Base-by-base conservation (phyloP, 2,329 filamentous ascomycete species). In the Cladosporium phlei region DNA sequence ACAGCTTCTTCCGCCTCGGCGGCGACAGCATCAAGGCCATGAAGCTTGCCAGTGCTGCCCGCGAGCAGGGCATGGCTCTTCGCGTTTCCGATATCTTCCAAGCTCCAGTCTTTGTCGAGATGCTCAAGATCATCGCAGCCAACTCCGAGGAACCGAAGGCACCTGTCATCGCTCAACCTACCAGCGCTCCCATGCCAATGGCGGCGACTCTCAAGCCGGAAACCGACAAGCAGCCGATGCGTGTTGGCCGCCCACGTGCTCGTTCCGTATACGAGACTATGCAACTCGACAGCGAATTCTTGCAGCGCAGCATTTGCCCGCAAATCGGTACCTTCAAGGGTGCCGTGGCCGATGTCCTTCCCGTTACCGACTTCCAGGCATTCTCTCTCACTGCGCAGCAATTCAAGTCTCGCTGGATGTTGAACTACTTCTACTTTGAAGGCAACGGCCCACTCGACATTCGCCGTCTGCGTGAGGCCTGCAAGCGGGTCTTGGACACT, bases 1-100 rank as follows among this genome's bases (percentile, higher is more conserved):
- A 65, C 43, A 67, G 62, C 48, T 73, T 72, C 56, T 71, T 72
- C 47, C 59, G 61, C 14, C 57, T 72, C 5, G 70, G 71, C 3
- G 71, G 71, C 10, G 68, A 74, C 39, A 71, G 68, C 0, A 64
- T 73, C 11, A 56, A 60, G 2, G 70, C 71, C 0, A 74, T 74
- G 67, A 62, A 63, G 30, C 58, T 73, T 1, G 69, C 69, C 0
- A 66, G 68, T 4, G 62, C 63, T 6, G 64, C 64, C 19, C 61
- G 68, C 6, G 47, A 60, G 8, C 54, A 63, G 24, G 66, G 66
- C 2, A 48, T 69, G 12, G 59, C 55, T 12, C 50, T 73, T 1
- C 66, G 62, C 0, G 70, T 74, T 2, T 64, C 64, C 4, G 65
- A 69, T 40, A 65, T 72, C 16, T 74, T 74, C 58, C 47, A 48